Evolutionary conservation across 73 alveolate genomes (phyloP), one percentile per base, ranked within the genome.

Genomic region (Breviolum minutum): DNA sequence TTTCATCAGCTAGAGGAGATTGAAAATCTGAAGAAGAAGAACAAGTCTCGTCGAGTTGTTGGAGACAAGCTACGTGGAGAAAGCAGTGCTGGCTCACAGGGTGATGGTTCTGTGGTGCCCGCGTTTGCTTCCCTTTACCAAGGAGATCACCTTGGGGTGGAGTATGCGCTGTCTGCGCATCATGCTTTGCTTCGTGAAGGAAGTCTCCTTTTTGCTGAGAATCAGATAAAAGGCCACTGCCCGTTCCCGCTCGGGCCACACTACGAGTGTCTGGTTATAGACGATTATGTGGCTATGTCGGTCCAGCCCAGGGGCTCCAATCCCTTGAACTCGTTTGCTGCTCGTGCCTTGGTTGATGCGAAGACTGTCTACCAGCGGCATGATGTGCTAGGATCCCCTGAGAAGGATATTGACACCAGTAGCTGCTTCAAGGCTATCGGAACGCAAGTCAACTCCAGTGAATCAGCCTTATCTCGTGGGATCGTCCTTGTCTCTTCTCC

Each of bases 141-240:
- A 62, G 95, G 95, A 0, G 86, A 88, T 30, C 85, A 88, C 12
- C 26, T 68, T 8, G 95, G 95, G 3, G 95, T 68, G 16, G 95
- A 88, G 5, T 2, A 68, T 1, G 95, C 85, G 5, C 29, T 60
- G 0, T 3, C 30, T 0, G 95, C 95, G 0, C 95, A 88, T 27
- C 7, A 6, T 19, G 1, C 27, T 6, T 0, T 88, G 26, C 73
- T 88, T 11, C 71, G 69, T 5, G 60, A 16, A 0, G 71, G 2
- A 0, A 85, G 85, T 8, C 95, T 88, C 0, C 60, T 88, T 0
- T 30, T 17, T 14, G 19, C 5, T 22, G 13, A 32, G 17, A 0
- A 13, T 19, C 6, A 26, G n/a, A 2, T 88, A 4, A 8, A 62
- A 8, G 62, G 71, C 0, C 9, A 68, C 2, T 20, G 69, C 14